phyloP scores from a whole-genome alignment of 2,329 filamentous ascomycete genomes.

The Nemania sp. region DNA sequence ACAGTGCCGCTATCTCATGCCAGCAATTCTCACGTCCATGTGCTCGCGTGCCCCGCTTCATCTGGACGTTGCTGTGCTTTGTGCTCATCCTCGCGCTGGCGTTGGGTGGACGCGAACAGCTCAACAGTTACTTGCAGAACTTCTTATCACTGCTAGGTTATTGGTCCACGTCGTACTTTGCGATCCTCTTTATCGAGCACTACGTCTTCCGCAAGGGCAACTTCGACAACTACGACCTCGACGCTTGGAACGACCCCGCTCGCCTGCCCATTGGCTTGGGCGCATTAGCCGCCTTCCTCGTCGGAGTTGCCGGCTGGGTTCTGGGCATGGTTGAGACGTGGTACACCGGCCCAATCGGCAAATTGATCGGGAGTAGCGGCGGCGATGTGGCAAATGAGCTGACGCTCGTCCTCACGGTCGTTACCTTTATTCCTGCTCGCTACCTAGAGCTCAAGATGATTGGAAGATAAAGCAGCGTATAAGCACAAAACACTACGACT shows the following conservation, averaged over 20 bases:
- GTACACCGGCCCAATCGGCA: slow-evolving; percentile 62
- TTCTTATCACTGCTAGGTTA: slow-evolving; percentile 63
- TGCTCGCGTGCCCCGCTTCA: slow-evolving; percentile 58
- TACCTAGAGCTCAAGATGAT: slow-evolving; percentile 62
- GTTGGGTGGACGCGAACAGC: slow-evolving; percentile 57
- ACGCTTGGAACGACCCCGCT: slow-evolving; percentile 60
- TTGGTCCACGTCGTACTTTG: slow-evolving; percentile 62
- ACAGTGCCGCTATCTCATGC: slow-evolving; percentile 54
- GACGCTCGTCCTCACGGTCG: slow-evolving; percentile 61
- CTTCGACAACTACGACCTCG: slow-evolving; percentile 60
- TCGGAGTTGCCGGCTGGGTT: slow-evolving; percentile 58
- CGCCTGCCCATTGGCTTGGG: slow-evolving; percentile 59
- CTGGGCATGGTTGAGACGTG: slow-evolving; percentile 71
- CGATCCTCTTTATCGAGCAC: slow-evolving; percentile 62
- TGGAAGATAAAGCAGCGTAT: slow-evolving; percentile 50
- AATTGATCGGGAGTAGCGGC: slow-evolving; percentile 57
- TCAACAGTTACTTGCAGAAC: slow-evolving; percentile 59
- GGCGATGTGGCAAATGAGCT: slow-evolving; percentile 66
- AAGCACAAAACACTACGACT: not conserved
- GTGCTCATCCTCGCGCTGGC: slow-evolving; percentile 59
- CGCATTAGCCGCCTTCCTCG: slow-evolving; percentile 58
- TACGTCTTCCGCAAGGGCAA: slow-evolving; percentile 60
- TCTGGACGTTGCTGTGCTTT: slow-evolving; percentile 62
- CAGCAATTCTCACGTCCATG: slow-evolving; percentile 59
- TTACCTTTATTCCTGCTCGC: slow-evolving; percentile 61